Evolutionary conservation across 2,329 filamentous ascomycete species (phyloP).

Genomic region (Cladosporium sp.): DNA sequence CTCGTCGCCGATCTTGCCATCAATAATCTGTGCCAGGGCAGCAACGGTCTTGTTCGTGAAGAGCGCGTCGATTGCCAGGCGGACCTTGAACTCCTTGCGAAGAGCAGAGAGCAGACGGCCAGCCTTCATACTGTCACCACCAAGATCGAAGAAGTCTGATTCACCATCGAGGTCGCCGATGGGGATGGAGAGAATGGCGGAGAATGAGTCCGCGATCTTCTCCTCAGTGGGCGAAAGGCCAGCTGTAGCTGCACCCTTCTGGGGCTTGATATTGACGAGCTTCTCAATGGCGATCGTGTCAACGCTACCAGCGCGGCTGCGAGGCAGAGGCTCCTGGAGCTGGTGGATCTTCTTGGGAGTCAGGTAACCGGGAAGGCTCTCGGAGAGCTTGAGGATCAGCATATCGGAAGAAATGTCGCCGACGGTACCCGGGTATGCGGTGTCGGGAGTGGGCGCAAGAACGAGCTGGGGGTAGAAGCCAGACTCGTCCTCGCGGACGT

Average conservation of each 20-base stretch:
- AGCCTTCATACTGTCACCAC: slow-evolving; percentile 52
- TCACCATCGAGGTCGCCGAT: slow-evolving; percentile 36
- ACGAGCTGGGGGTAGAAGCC: slow-evolving; percentile 31
- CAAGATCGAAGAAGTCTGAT: slow-evolving; percentile 50
- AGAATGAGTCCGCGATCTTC: slow-evolving; percentile 43
- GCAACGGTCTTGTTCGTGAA: slow-evolving; percentile 47
- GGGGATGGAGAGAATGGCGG: slow-evolving; percentile 40
- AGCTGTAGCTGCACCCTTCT: neutral
- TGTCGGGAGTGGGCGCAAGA: slow-evolving; percentile 24
- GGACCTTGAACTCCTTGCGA: slow-evolving; percentile 46
- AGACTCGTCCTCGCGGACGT: slow-evolving; percentile 24
- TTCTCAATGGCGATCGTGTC: slow-evolving; percentile 17
- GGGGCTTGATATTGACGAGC: slow-evolving; percentile 13
- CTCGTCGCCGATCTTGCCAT: slow-evolving; percentile 13
- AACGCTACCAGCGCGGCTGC: slow-evolving; percentile 21
- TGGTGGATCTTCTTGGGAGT: slow-evolving; percentile 25
- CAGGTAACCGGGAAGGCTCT: slow-evolving; percentile 25
- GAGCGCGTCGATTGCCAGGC: slow-evolving; percentile 48
- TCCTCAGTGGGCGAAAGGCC: slow-evolving; percentile 30
- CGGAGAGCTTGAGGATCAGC: slow-evolving; percentile 19
- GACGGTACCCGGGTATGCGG: slow-evolving; percentile 8
- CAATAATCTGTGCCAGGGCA: slow-evolving; percentile 28
- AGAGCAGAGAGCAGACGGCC: slow-evolving; percentile 49
- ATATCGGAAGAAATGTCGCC: slow-evolving; percentile 11
- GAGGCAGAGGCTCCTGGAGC: slow-evolving; percentile 25